A percentile compares a stretch with the other conserved stretches of the same genome.
phyloP scores from a whole-genome alignment of 306 rosid genomes.

The Dalbergia cochinchinensis region DNA sequence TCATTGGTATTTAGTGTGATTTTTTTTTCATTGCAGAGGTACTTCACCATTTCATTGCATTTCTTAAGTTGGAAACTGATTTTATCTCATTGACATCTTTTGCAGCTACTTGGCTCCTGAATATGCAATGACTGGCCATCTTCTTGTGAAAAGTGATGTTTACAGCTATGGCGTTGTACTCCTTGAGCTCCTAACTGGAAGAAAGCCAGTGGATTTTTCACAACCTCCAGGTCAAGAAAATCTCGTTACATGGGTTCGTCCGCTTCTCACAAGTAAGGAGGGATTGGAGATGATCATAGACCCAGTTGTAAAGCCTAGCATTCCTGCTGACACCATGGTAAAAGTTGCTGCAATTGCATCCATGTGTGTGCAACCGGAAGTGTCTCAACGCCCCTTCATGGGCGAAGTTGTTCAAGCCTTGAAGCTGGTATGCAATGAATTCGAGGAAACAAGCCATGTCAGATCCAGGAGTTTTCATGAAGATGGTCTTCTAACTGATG shows the following conservation, averaged over 20 bases:
- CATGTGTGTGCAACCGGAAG: conserved; percentile 98
- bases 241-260: conserved; percentile 90
- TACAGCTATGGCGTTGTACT: conserved; percentile 99
- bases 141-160: conserved; percentile 95
- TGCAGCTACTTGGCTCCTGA: conserved; percentile 97
- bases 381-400: conserved; percentile 94
- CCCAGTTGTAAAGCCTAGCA: conserved; percentile 61
- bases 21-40: conserved; percentile 30
- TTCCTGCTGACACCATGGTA: conserved; percentile 63
- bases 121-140: conserved; percentile 99
- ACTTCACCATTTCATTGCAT: conserved; percentile 17
- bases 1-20: conserved; percentile 8
- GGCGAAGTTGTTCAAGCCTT: conserved; percentile 98
- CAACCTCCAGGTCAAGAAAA: conserved; percentile 98
- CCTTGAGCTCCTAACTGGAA: conserved; percentile 92
- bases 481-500: conserved; percentile 51
- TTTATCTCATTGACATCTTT: conserved; percentile 32
- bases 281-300: conserved; percentile 77
- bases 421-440: conserved; percentile 91
- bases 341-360: conserved; percentile 99
- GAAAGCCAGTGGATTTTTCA: conserved; percentile 92
- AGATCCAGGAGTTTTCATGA: conserved; percentile 60
- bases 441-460: conserved; percentile 62
- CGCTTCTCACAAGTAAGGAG: conserved; percentile 82
- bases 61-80: conserved; percentile 29